A percentile compares a stretch with the other conserved stretches of the same genome.
phyloP scores from a whole-genome alignment of 768 basidiomycete species.

The Mycena venus region DNA sequence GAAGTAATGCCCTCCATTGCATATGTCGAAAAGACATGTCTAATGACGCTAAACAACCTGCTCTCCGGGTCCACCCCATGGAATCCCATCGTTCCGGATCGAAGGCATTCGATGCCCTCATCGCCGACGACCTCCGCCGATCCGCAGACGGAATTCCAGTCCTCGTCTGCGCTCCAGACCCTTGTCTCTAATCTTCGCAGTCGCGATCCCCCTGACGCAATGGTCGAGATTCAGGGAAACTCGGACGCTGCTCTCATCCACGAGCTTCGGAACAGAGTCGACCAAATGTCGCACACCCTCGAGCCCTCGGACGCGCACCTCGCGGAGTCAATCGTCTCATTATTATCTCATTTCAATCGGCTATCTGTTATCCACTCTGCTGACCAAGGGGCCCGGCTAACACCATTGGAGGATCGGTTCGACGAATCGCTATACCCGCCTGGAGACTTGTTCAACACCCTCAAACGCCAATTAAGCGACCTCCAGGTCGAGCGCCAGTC shows the following conservation, averaged over 20 bases:
- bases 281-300: slow-evolving; percentile 58
- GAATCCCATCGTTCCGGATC: slow-evolving; percentile 70
- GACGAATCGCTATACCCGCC: slow-evolving; percentile 30
- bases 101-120: slow-evolving; percentile 72
- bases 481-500: slow-evolving; percentile 71
- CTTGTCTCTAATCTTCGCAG: slow-evolving; percentile 74
- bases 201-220: slow-evolving; percentile 56
- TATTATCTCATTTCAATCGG: slow-evolving; percentile 77
- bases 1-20: slow-evolving; percentile 81
- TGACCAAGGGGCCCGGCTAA: neutral
- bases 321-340: slow-evolving; percentile 75
- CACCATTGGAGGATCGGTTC: slow-evolving; percentile 7
- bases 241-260: slow-evolving; percentile 67
- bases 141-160: slow-evolving; percentile 46
- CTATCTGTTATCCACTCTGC: slow-evolving; percentile 62
- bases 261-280: slow-evolving; percentile 72
- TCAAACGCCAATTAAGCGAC: slow-evolving; percentile 78
- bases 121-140: slow-evolving; percentile 49
- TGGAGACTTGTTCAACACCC: slow-evolving; percentile 66
- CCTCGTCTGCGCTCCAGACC: slow-evolving; percentile 68
- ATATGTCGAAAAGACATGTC: slow-evolving; percentile 79
- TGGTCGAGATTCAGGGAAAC: slow-evolving; percentile 58
- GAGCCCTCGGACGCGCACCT: slow-evolving; percentile 69
- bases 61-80: slow-evolving; percentile 65
- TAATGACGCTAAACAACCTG: slow-evolving; percentile 80